Evolutionary conservation across 1,284 basidiomycete species (phyloP).

Genomic region (Lentinula novae-zelandiae): DNA sequence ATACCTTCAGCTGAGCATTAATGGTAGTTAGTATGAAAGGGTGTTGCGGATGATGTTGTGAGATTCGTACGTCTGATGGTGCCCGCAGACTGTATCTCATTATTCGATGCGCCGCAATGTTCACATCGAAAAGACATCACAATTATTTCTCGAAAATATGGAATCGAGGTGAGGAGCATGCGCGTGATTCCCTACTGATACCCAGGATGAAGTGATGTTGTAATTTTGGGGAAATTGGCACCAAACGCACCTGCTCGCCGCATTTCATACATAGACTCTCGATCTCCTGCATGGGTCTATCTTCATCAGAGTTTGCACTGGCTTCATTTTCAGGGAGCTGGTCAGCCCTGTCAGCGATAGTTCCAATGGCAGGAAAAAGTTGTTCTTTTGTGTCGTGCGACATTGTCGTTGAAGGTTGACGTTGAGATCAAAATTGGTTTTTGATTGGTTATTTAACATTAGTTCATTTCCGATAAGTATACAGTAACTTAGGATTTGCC

Average conservation of each 20-base stretch:
- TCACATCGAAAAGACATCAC: conserved; percentile 96
- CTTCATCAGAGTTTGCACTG: conserved; percentile 38
- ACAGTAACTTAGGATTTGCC: no score
- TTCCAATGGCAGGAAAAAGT: conserved; percentile 43
- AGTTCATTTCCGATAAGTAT: no score
- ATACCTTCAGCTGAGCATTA: conserved; percentile 54
- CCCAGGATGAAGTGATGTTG: neutral
- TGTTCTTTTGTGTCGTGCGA: conserved; percentile 15
- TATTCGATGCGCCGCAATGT: conserved; percentile 88
- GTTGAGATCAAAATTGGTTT: neutral
- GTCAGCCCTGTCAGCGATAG: conserved; percentile 37
- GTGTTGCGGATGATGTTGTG: neutral
- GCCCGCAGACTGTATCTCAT: conserved; percentile 93
- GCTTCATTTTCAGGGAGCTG: conserved; percentile 20
- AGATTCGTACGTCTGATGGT: neutral
- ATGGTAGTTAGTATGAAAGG: neutral
- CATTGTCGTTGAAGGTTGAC: neutral
- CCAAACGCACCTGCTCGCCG: conserved; percentile 68
- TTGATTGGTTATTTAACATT: no score
- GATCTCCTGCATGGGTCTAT: conserved; percentile 76
- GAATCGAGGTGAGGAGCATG: conserved; percentile 91
- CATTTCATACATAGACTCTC: conserved; percentile 96
- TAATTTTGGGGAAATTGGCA: conserved; percentile 9
- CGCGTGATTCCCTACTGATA: conserved; percentile 79
- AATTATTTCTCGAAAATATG: conserved; percentile 95